Evolutionary conservation across 257 asterid species (phyloP).

Genomic region (Osmanthus fragrans): DNA sequence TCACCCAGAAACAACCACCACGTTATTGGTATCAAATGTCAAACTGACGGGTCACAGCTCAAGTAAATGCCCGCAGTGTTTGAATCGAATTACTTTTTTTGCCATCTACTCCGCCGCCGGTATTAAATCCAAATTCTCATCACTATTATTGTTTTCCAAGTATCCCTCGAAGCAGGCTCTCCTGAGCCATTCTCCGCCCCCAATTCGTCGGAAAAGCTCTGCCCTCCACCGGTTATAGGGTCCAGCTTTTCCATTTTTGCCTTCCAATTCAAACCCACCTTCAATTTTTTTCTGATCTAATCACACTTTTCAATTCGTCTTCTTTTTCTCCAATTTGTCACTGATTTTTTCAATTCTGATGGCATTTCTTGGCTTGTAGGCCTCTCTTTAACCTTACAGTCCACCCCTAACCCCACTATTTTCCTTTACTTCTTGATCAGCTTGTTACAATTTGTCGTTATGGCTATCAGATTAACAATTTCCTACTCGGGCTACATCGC

Average conservation of each 20-base stretch:
- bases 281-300: not conserved
- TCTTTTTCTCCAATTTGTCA: conserved; percentile 15
- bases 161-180: not conserved
- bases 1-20: not conserved
- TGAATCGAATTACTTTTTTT: not conserved
- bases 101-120: not conserved
- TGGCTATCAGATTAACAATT: conserved; percentile 90
- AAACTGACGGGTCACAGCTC: not conserved
- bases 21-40: not conserved
- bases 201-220: conserved; percentile 26
- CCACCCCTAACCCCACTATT: conserved; percentile 27
- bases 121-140: conserved; percentile 3
- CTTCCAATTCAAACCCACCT: not conserved
- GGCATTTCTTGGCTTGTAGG: conserved; percentile 29
- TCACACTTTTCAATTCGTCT: conserved; percentile 25
- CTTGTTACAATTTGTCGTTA: conserved; percentile 36
- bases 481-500: conserved; percentile 76
- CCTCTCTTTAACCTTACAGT: conserved; percentile 23
- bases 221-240: conserved; percentile 24
- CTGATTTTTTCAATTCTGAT: conserved; percentile 25
- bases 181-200: conserved; percentile 5
- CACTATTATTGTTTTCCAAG: not conserved
- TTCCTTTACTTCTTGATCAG: conserved; percentile 33
- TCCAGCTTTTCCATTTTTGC: conserved; percentile 1
- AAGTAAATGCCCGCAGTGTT: not conserved